Base-by-base conservation (phyloP, 371 early-diverging fungal genomes). In the Rozella allomycis region DNA sequence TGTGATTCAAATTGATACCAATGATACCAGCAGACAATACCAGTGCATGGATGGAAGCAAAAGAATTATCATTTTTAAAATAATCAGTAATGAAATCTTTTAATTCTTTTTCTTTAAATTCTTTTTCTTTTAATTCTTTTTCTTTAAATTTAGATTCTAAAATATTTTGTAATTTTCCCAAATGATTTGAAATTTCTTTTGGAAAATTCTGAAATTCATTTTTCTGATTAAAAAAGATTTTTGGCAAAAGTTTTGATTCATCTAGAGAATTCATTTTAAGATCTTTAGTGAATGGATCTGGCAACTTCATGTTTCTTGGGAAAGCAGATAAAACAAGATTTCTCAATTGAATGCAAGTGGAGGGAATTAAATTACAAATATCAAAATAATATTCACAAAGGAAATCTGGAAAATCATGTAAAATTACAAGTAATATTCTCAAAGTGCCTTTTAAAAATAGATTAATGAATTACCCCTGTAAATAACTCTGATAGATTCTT, bases 331-430 rank as follows among this genome's bases (percentile, higher is more conserved):
- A 60, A 30, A 96, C 74, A 40, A 96, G 50, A 47, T 93, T 93
- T 20, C 87, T 74, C 14, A 91, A 60, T 50, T 96, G 97, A 32
- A 88, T 74, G 49, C 91, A 90, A 2, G 69, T 57, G n/a, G 71
- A 51, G 0, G 97, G 97, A 27, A 96, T 80, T 17, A 76, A 79
- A 49, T 84, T 77, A 40, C 84, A 77, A 40, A 96, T 73, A 35
- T 76, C 73, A 40, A 80, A 78, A 45, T 85, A 83, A 40, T 87
- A 80, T 39, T 74, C 78, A 41, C 86, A 77, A 27, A 96, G 55
- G 53, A 93, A 96, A 47, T 88, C 88, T 9, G 94, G 96, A 82
- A 88, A 38, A 50, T 96, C 97, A 50, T 90, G 94, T 32, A 91
- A 54, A n/a, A 93, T 43, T 4, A 91, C 80, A 17, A 93, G 54